Base-by-base conservation (phyloP, 1,284 basidiomycete species). In the Cutaneotrichosporon sp. region DNA sequence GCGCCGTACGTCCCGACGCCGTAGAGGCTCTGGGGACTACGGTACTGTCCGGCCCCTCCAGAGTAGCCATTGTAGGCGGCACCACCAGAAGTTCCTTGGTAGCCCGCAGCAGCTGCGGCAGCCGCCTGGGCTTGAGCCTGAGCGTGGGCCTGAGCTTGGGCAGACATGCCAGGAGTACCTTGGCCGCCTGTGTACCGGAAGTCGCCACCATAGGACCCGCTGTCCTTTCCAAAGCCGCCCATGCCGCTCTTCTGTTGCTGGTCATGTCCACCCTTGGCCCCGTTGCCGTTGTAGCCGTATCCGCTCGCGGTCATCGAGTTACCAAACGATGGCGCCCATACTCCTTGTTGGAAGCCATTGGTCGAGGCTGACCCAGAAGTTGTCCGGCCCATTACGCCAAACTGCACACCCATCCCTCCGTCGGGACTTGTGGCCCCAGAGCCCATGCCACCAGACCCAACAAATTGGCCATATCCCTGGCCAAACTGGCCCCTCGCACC, bases 291-390 rank as follows among this genome's bases (percentile, higher is more conserved):
- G 36, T 44, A 43, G 22, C 52, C 51, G 48, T 68, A 69, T 8
- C 58, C 66, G 4, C 58, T 62, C 0, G 63, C 55, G 1, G 65
- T 54, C 60, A 66, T 60, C 2, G 63, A 58, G 13, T 64, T 60
- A 23, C 63, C 67, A 36, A 70, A 70, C 15, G 64, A 60, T 9
- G 64, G 58, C 4, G 66, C 66, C 69, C 70, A 72, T 4, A 70
- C 56, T 8, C 62, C 65, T 43, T 68, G 66, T 50, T 66, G 64
- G 54, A 47, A 58, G 7, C 52, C 62, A 51, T 56, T 59, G 45
- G 52, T 40, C 34, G 46, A 45, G 15, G 34, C 38, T n/a, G 46
- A 37, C 20, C 55, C 53, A 21, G 36, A 43, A 20, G 26, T 10
- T 30, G 45, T 55, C 33, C 61, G 56, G 21, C 59, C 60, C 48